Conservation (phyloP, 345 rosid genomes). For the Viola odorata region DNA sequence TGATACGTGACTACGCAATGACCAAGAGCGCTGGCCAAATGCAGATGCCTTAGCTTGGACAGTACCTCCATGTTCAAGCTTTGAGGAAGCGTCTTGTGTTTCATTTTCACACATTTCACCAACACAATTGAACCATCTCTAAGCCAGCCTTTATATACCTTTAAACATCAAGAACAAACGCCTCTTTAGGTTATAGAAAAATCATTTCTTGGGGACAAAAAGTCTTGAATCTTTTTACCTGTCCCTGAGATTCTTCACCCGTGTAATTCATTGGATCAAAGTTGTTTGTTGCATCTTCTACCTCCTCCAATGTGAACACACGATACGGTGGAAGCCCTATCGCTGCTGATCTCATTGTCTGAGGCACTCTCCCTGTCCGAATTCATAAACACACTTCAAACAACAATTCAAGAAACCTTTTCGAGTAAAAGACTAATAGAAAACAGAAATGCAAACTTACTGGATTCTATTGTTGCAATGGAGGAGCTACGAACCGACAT, state of each 20-base stretch:
- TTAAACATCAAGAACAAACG: constrained; percentile 5
- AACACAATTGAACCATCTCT: constrained; percentile 58
- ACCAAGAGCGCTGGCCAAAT: constrained; percentile 82
- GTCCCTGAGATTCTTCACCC: constrained; percentile 51
- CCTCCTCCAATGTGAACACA: constrained; percentile 63
- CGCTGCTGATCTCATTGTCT: constrained; percentile 73
- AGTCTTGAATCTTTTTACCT: constrained; percentile 25
- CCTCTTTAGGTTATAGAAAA: background rate
- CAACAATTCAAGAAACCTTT: constrained; percentile 30
- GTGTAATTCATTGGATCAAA: constrained; percentile 61
- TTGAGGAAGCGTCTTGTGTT: constrained; percentile 61
- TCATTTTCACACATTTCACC: constrained; percentile 63
- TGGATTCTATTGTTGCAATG: constrained; percentile 45
- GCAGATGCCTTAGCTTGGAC: constrained; percentile 81
- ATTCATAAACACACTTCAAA: background rate
- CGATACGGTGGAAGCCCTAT: constrained; percentile 77
- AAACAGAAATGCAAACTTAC: constrained; percentile 60
- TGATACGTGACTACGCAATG: constrained; percentile 67
- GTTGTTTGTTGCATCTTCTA: constrained; percentile 77
- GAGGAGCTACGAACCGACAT: constrained; percentile 48
- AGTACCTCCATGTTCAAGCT: constrained; percentile 58
- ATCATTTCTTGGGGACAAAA: background rate
- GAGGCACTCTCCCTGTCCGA: constrained; percentile 71
- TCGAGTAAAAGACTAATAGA: too few species aligned
- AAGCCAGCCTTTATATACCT: constrained; percentile 72